Evolutionary conservation across 495 filamentous ascomycete species (phyloP), one percentile per base, ranked within the genome.

Genomic region (Alectoria sarmentosa): DNA sequence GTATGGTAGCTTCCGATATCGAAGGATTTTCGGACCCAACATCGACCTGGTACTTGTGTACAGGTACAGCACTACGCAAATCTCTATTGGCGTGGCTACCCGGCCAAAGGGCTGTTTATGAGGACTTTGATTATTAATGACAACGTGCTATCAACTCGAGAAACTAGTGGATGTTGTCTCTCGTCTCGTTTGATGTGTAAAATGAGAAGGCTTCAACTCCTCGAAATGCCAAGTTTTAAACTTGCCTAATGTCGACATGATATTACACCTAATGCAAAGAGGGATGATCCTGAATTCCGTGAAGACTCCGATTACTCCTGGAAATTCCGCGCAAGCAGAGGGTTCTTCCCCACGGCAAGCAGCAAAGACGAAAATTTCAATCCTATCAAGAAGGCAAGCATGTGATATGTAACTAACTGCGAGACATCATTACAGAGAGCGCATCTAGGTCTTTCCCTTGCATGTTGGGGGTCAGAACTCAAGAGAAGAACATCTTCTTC

Each of bases 71-170:
- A 39, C 75, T 92, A 72, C 78, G 83, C 66, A 83, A 77, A 66
- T 69, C 71, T 15, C 61, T 92, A 58, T 54, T 86, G 63, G 76
- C 72, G 23, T 92, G 89, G 90, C 72, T 90, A 60, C 74, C 77
- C 26, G 86, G 81, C 5, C 83, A 86, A 66, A 79, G 82, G 17
- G 79, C 87, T 39, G 66, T 86, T 26, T 86, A 81, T 73, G 90
- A 92, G 73, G 85, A 86, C 74, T 92, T 92, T 70, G 80, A 82
- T 56, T 92, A 86, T 73, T 90, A 70, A 78, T 41, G 4, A 10
- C 19, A 41, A 28, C 34, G 36, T 30, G 13, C 52, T 58, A 10
- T 42, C 8, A 32, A 46, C 2, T 60, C 26, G 23, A 42, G 26
- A n/a, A 30, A 42, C 21, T 39, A 41, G 58, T 60, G 23, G 23